A percentile compares a stretch with the other conserved stretches of the same genome.
Conservation (phyloP, 1,284 basidiomycete genomes). For the Pyrrhoderma noxium region DNA sequence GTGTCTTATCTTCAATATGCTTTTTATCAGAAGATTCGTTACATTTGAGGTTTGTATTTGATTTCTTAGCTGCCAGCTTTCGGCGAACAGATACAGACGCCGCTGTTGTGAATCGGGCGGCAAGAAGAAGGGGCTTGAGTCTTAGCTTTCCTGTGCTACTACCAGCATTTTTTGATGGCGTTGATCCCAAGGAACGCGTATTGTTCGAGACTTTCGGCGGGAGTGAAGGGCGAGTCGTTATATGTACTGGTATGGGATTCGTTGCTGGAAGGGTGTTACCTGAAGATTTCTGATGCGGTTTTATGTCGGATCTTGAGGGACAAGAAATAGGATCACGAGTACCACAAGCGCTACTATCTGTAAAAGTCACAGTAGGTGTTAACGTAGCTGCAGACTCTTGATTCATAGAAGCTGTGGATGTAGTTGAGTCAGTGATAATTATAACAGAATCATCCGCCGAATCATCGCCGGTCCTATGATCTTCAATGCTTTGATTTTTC, state of each 20-base stretch:
- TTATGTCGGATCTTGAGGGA: too few relatives aligned
- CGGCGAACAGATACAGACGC: not conserved
- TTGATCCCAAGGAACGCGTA: too few relatives aligned
- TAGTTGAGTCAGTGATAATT: constrained; percentile 4
- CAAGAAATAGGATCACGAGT: not conserved
- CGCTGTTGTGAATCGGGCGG: not conserved
- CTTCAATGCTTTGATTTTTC: too few relatives aligned
- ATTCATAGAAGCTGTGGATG: not conserved
- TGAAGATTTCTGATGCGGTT: not conserved
- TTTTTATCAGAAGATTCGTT: not conserved
- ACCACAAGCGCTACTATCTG: not conserved
- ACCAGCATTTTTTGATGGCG: too few relatives aligned
- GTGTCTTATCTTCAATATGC: too few relatives aligned
- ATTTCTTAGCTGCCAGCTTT: not conserved
- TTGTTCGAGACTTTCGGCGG: constrained; percentile 12
- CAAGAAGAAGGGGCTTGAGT: constrained; percentile 16
- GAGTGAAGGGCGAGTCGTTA: constrained; percentile 9
- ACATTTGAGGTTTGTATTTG: not conserved
- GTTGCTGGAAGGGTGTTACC: too few relatives aligned
- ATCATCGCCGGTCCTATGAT: not conserved
- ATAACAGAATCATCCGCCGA: constrained; percentile 11
- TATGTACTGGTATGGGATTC: constrained; percentile 12
- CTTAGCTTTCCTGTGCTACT: not conserved
- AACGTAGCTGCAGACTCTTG: not conserved
- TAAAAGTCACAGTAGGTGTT: not conserved